Evolutionary conservation across 2,329 filamentous ascomycete genomes (phyloP), one percentile per base, ranked within the genome.

Genomic region (Alternaria infectoria): DNA sequence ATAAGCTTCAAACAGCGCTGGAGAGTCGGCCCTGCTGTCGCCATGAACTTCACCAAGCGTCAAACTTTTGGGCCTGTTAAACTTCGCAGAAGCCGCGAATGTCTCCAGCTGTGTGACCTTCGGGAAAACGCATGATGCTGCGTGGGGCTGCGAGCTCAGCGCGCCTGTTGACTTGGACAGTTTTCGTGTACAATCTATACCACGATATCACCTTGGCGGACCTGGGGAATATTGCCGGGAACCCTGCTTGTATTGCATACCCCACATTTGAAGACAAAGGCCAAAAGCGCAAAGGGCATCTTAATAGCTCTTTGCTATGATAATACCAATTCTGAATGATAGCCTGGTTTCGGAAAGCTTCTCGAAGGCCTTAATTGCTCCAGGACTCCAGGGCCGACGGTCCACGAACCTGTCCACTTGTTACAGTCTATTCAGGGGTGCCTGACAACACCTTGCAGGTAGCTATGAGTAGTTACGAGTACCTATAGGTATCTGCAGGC

Each of bases 331-430:
- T 52, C 56, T 10, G 32, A 54, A 57, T 61, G 65, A 70, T 49
- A 64, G 67, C 68, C 69, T 69, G 45, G 26, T 40, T 57, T 56
- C 43, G 64, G 68, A 72, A 74, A 62, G 58, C 68, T 75, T 74
- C 72, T 74, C 70, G 71, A 74, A 72, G 61, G 62, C 66, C 59
- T 64, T 67, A 58, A 56, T 62, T 62, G 46, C 59, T 45, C 44
- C 57, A 68, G 69, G 72, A 59, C 62, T 51, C 59, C 52, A 74
- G 73, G 73, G 62, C 74, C 74, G 74, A 51, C 52, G 58, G 62
- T 74, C 71, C 72, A 69, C 51, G 61, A 74, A 72, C 70, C 68
- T 67, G 59, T 61, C 50, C 55, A 40, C 57, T 72, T 76, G 71
- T 61, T 66, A 55, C 59, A 63, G 52, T 40, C 52, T 28, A 64